A percentile compares a stretch with the other conserved stretches of the same genome.
phyloP scores from a whole-genome alignment of 225 moss, liverwort and hornwort genomes.

The Polytrichum formosum region DNA sequence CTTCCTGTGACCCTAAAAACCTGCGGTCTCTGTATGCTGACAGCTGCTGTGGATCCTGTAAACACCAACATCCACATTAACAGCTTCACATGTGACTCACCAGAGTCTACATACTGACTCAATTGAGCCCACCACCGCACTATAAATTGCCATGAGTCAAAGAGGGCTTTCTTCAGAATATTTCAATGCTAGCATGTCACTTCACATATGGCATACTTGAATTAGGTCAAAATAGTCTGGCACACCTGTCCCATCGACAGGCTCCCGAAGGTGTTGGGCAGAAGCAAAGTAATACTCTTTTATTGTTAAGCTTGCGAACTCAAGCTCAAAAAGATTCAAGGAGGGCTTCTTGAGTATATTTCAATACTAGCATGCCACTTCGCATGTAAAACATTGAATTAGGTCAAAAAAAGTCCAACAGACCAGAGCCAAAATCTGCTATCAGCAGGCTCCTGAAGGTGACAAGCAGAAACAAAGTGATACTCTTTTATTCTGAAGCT shows the following conservation, averaged over 20 bases:
- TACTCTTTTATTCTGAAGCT: no score
- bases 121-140: neutral
- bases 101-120: neutral
- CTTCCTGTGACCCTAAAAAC: constrained; percentile 84
- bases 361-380: neutral
- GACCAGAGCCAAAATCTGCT: neutral
- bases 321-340: neutral
- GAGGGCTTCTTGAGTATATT: neutral
- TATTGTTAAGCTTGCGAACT: no score
- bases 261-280: no score
- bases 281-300: no score
- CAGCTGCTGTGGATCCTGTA: constrained; percentile 92
- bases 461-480: no score
- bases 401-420: neutral
- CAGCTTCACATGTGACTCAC: neutral
- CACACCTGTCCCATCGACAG: neutral
- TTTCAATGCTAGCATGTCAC: neutral
- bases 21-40: constrained; percentile 94
- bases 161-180: neutral
- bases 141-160: neutral
- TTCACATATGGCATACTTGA: neutral
- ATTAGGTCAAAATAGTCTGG: neutral
- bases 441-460: no score
- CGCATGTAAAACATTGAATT: neutral
- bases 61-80: constrained; percentile 14